Base-by-base conservation (phyloP, 2,329 filamentous ascomycete genomes). In the Trichoderma sp. region DNA sequence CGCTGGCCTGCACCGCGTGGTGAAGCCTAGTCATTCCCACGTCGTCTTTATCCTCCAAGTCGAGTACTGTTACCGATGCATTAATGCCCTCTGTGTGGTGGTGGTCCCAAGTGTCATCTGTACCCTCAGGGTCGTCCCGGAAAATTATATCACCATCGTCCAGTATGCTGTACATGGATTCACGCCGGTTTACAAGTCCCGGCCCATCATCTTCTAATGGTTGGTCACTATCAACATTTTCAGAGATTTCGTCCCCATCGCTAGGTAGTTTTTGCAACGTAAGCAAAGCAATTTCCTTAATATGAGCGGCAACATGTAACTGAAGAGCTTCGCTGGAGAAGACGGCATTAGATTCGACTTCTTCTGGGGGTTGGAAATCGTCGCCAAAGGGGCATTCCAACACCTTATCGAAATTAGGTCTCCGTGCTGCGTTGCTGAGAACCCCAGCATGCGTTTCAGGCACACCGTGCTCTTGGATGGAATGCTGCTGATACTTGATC, bases 401-500 rank as follows among this genome's bases (percentile, higher is more conserved):
- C 24, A 64, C 5, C 13, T 64, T 64, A 0, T 64, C 16, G 11
- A 39, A 24, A 21, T 10, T 18, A 21, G 32, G 49, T 54, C 60
- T 64, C 21, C 18, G 60, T 30, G 49, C 60, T 18, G 60, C 60
- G 24, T 21, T 43, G 49, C 49, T 64, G 24, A 64, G 49, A 28
- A 28, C 28, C 49, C 49, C 60, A 30, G 32, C 32, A 64, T 24
- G 60, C 24, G 24, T 8, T 54, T 21, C 16, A 28, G 49, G 60
- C 5, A 64, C 49, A 21, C 7, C 60, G 39, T 64, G 60, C 32
- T 39, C 60, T 21, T 64, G 16, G 32, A 64, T 64, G 21, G 32
- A 55, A 64, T 64, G 60, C 49, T 64, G 16, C 60, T 64, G 60
- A 30, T 64, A 64, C 32, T 54, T 32, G 5, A 64, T 52, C 30